Base-by-base conservation (phyloP, 1,284 basidiomycete genomes). In the Fomitopsis pinicola region DNA sequence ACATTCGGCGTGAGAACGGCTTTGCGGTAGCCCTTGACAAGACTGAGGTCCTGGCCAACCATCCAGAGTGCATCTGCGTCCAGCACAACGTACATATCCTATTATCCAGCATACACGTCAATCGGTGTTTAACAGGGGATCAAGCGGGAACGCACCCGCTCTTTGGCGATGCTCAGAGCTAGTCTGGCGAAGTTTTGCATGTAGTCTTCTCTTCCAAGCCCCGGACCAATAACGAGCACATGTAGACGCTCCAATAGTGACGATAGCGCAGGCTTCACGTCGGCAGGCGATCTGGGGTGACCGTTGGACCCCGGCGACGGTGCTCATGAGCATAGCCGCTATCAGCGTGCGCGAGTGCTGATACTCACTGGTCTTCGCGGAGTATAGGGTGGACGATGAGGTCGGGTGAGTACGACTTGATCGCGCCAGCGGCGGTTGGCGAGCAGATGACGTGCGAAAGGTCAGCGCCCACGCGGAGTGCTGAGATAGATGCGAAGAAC, bases 381-480 rank as follows among this genome's bases (percentile, higher is more conserved):
- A 99, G 82, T 57, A 97, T 89, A 0, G 92, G 94, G 71, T 98
- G 96, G 0, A 99, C 97, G 70, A 99, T 99, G 50, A 98, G 78
- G 76, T 99, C 97, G 9, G 95, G 93, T 0, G 91, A 92, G 71
- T 98, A 99, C 0, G 93, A 91, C 78, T 99, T 99, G 81, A 99
- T 98, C 26, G 95, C 91, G 2, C 83, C 82, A 33, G 92, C 92
- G 1, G 95, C 94, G 0, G 85, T 86, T 0, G 97, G 97, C 12
- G 95, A 90, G 76, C 97, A 99, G 58, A 99, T 96, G 59, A 98
- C 95, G 80, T 98, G 96, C 28, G 95, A 94, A 48, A 98, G 82
- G 74, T 98, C 97, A 57, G 91, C 92, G 36, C 96, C 97, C 70
- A 95, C 82, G 64, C 93, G 84, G 66, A 95, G 81, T 0, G 94